Evolutionary conservation across 2,329 filamentous ascomycete genomes (phyloP), one percentile per base, ranked within the genome.

Genomic region (Neoarthrinium moseri): DNA sequence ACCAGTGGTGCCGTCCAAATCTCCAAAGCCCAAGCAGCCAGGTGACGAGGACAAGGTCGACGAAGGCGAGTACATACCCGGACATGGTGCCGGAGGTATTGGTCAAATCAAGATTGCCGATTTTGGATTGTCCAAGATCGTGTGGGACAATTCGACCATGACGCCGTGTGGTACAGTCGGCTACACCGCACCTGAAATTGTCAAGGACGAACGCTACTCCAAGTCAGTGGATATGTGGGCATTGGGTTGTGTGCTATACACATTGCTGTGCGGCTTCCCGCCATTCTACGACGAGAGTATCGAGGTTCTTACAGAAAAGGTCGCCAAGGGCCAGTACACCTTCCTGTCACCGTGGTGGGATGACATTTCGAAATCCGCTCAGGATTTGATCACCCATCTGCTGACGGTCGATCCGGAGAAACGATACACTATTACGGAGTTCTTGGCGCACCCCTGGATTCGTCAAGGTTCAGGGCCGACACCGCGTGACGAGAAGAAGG

Each of bases 161-260:
- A 99, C 94, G 3, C 94, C 94, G n/a, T 99, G 94, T 66, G 94
- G 94, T 47, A 99, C 94, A 0, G 94, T 97, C 47, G 94, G 94
- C 34, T 99, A 99, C 70, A 97, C 94, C 4, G 94, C 94, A 4
- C 94, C 94, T 6, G 94, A 99, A 64, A 99, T 99, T 52, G 94
- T 99, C 65, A 97, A 97, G 71, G 94, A 99, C 68, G 94, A 99
- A 70, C 84, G 91, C 18, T 99, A 99, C 68, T 97, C 92, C 29
- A 99, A 97, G 75, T 95, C 90, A 42, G 94, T 99, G 36, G 94
- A 99, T 62, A 99, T 99, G 94, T 99, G 94, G 94, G 94, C 94
- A 4, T 71, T 99, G 24, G 94, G 94, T 12, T 99, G 94, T 64
- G 94, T 99, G 10, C 76, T 99, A 5, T 99, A 99, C 73, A 99